Evolutionary conservation across 768 basidiomycete genomes (phyloP).

Genomic region (Leccinellum luteum): DNA sequence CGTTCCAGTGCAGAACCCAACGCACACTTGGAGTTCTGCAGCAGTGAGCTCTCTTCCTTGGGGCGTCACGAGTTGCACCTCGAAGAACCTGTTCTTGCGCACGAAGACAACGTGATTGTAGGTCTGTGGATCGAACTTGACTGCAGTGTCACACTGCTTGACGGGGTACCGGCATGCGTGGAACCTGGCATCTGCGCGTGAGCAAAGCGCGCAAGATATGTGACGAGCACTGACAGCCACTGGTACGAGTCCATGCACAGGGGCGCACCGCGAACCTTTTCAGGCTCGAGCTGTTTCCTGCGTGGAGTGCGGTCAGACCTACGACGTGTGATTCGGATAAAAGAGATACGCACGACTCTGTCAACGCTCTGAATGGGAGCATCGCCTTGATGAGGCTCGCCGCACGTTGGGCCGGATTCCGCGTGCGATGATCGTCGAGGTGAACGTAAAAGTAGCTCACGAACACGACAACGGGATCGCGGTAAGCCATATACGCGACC

Average conservation of each 20-base stretch:
- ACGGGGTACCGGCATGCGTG: constrained; percentile 88
- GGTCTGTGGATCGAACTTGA: constrained; percentile 67
- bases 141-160: constrained; percentile 78
- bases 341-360: constrained; percentile 60
- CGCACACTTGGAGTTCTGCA: constrained; percentile 75
- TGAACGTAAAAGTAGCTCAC: constrained; percentile 97
- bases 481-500: constrained; percentile 80
- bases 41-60: constrained; percentile 71
- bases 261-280: constrained; percentile 74
- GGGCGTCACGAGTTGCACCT: constrained; percentile 65
- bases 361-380: constrained; percentile 78
- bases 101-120: constrained; percentile 91
- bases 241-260: constrained; percentile 94
- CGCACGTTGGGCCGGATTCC: constrained; percentile 65
- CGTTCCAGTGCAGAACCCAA: neutral
- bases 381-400: constrained; percentile 83
- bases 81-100: constrained; percentile 88
- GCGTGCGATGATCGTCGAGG: constrained; percentile 55
- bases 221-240: constrained; percentile 50
- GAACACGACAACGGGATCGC: constrained; percentile 87
- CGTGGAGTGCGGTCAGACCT: neutral
- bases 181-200: constrained; percentile 51
- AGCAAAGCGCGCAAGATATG: neutral
- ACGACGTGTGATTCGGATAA: neutral
- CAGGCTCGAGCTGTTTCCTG: constrained; percentile 81